Percentiles rank a stretch among this genome's conserved stretches.
phyloP scores from a whole-genome alignment of 805 yeast genomes.

The Sugiyamaella americana region DNA sequence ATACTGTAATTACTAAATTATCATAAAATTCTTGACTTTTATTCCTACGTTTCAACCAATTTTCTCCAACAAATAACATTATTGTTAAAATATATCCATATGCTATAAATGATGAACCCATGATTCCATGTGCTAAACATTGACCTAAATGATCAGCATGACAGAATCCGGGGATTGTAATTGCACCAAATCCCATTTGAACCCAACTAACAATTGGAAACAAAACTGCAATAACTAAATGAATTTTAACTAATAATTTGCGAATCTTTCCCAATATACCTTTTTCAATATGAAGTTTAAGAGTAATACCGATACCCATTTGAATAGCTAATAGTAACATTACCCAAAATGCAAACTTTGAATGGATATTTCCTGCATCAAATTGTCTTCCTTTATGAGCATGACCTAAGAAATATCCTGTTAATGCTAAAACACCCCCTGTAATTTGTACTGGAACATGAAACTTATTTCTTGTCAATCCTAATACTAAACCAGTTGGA shows the following conservation, averaged over 20 bases:
- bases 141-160: constrained; percentile 77
- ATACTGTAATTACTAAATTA: constrained; percentile 66
- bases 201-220: constrained; percentile 62
- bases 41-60: constrained; percentile 36
- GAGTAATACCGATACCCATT: constrained; percentile 32
- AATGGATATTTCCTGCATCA: constrained; percentile 31
- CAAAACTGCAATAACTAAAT: constrained; percentile 28
- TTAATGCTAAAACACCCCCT: constrained; percentile 32
- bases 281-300: constrained; percentile 34
- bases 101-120: constrained; percentile 82
- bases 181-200: constrained; percentile 71
- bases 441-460: constrained; percentile 34
- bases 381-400: constrained; percentile 34
- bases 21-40: constrained; percentile 83
- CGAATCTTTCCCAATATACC: constrained; percentile 33
- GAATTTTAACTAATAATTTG: constrained; percentile 26
- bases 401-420: constrained; percentile 38
- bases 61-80: constrained; percentile 67
- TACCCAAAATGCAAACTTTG: constrained; percentile 33
- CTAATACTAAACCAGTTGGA: constrained; percentile 37
- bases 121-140: constrained; percentile 93
- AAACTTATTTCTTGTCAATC: constrained; percentile 33
- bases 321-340: constrained; percentile 29
- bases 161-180: constrained; percentile 83
- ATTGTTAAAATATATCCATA: constrained; percentile 69